Evolutionary conservation across 169 alveolate genomes (phyloP).

Genomic region (Plasmodium adleri): DNA sequence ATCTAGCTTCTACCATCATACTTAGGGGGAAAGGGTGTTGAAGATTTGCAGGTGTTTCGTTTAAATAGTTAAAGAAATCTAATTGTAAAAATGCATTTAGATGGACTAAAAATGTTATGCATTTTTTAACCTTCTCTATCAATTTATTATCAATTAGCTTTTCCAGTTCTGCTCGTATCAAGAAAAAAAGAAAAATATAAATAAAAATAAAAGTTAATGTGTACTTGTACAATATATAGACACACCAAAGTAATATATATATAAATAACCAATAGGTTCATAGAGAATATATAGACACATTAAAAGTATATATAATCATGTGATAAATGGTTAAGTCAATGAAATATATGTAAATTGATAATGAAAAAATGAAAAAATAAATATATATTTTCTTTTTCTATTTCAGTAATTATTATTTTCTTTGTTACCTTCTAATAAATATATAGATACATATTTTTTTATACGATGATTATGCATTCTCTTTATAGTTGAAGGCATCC

Average conservation of each 20-base stretch:
- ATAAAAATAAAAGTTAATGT: not conserved
- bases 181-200: not conserved
- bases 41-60: slow-evolving; percentile 22
- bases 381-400: not conserved
- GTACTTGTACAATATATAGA: too few species aligned
- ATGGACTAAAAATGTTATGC: slow-evolving; percentile 30
- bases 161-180: slow-evolving; percentile 24
- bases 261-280: too few species aligned
- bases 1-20: slow-evolving; percentile 30
- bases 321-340: too few species aligned
- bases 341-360: not conserved
- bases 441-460: slow-evolving; percentile 15
- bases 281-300: too few species aligned
- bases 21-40: slow-evolving; percentile 35
- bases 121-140: slow-evolving; percentile 44
- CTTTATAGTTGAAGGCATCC: slow-evolving; percentile 54
- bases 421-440: slow-evolving; percentile 35
- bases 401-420: not conserved
- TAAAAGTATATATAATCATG: too few species aligned
- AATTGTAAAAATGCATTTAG: slow-evolving; percentile 40
- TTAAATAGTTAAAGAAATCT: slow-evolving; percentile 51
- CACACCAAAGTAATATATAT: too few species aligned
- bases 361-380: not conserved
- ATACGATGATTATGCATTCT: slow-evolving; percentile 3
- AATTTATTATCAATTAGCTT: slow-evolving; percentile 1